These are phyloP conservation scores for Zea mays DNA, from an alignment of 176 grass and related monocot genomes.

Conservation along the genomic window DNA sequence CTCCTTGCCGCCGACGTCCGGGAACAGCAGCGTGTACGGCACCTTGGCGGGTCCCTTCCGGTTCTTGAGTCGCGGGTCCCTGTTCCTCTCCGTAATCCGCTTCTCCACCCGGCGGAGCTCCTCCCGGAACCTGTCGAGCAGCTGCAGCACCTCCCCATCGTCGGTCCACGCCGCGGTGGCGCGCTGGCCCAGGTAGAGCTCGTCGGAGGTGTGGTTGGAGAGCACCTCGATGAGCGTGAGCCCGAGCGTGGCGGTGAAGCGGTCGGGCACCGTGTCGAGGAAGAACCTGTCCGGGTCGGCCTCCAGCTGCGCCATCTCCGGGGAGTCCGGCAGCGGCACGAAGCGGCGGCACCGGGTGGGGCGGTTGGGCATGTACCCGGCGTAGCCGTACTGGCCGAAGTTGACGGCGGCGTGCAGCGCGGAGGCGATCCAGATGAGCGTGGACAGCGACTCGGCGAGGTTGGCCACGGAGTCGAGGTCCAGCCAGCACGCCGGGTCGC, in stretches of 20 bases:
- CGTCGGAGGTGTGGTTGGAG: slow-evolving; percentile 79
- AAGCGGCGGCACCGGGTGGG: slow-evolving; percentile 81
- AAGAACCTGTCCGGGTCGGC: slow-evolving; percentile 64
- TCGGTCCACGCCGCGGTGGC: slow-evolving; percentile 65
- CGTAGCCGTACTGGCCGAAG: slow-evolving; percentile 93
- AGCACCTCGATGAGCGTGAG: slow-evolving; percentile 89
- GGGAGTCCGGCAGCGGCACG: slow-evolving; percentile 57
- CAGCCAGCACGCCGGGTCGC: slow-evolving; percentile 74
- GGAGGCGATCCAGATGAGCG: slow-evolving; percentile 85
- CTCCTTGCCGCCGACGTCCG: slow-evolving; percentile 52
- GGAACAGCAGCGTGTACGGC: slow-evolving; percentile 83
- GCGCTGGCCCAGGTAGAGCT: slow-evolving; percentile 88
- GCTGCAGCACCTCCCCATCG: slow-evolving; percentile 61
- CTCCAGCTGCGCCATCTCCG: slow-evolving; percentile 62
- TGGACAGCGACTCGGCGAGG: slow-evolving; percentile 61
- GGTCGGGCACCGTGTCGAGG: slow-evolving; percentile 66
- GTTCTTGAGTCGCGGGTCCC: slow-evolving; percentile 52
- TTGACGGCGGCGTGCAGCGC: slow-evolving; percentile 92
- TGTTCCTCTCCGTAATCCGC: slow-evolving; percentile 64
- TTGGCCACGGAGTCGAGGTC: slow-evolving; percentile 43
- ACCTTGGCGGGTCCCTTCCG: slow-evolving; percentile 57
- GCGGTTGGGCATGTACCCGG: slow-evolving; percentile 81
- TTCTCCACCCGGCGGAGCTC: slow-evolving; percentile 62
- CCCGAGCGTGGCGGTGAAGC: slow-evolving; percentile 82
- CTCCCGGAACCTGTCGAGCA: slow-evolving; percentile 63